Conservation (phyloP, 768 basidiomycete genomes). For the Sporobolomyces pararoseus region DNA sequence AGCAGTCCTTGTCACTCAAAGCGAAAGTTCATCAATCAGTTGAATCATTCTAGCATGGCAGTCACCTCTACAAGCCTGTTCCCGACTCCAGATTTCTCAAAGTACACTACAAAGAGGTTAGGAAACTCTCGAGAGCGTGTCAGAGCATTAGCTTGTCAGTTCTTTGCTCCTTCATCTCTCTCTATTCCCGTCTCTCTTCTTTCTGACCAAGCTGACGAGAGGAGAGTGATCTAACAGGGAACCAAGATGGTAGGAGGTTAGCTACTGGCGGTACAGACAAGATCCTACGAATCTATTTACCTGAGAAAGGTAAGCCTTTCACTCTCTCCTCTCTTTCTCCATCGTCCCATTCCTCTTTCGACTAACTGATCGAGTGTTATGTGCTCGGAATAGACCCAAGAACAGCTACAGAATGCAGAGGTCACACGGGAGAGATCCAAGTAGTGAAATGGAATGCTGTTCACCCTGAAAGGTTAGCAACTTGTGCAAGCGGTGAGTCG, state of each 20-base stretch:
- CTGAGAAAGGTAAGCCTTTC: slow-evolving; percentile 36
- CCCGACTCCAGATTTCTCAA: slow-evolving; percentile 11
- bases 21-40: too few species aligned
- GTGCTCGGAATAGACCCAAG: slow-evolving; percentile 10
- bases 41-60: slow-evolving; percentile 1
- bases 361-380: neutral
- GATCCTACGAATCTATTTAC: slow-evolving; percentile 33
- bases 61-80: neutral
- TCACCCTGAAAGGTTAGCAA: slow-evolving; percentile 35
- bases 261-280: slow-evolving; percentile 31
- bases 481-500: slow-evolving; percentile 23
- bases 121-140: slow-evolving; percentile 24
- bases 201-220: neutral
- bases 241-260: slow-evolving; percentile 34
- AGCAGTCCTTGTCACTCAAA: too few species aligned
- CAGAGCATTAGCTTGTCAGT: slow-evolving; percentile 22
- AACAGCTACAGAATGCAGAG: slow-evolving; percentile 27
- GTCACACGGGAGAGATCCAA: slow-evolving; percentile 34
- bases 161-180: neutral
- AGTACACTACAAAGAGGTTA: slow-evolving; percentile 12
- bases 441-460: slow-evolving; percentile 35
- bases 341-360: neutral
- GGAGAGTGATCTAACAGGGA: slow-evolving; percentile 23
- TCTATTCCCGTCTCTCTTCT: fast-evolving
- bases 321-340: neutral